Percentiles rank a stretch among this genome's conserved stretches.
Evolutionary conservation across 2,329 filamentous ascomycete species (phyloP).

Genomic region (Penicillium sp.): DNA sequence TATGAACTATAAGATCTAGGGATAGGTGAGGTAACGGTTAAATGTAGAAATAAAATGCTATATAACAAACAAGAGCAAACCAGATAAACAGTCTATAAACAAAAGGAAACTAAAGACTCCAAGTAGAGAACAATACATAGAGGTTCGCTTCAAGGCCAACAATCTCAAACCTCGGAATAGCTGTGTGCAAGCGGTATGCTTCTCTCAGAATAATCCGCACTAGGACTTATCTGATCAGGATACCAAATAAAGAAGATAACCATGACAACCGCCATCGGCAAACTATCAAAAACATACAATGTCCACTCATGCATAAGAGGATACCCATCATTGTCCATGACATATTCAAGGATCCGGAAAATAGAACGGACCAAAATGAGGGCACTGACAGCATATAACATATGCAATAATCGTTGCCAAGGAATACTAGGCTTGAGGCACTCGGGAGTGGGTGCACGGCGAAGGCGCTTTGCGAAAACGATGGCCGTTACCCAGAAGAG

Average conservation of each 20-base stretch:
- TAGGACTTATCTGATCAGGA: slow-evolving; percentile 6
- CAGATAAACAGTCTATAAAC: background rate
- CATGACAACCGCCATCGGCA: slow-evolving; percentile 35
- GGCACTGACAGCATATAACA: slow-evolving; percentile 21
- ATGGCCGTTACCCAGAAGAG: slow-evolving; percentile 25
- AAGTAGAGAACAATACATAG: background rate
- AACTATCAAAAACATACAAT: slow-evolving; percentile 46
- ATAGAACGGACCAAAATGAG: slow-evolving; percentile 46
- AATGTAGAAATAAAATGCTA: too few relatives aligned
- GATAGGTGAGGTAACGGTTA: background rate
- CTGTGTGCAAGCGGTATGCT: background rate
- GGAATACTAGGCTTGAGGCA: slow-evolving; percentile 4
- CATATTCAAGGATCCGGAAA: slow-evolving; percentile 52
- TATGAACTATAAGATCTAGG: background rate
- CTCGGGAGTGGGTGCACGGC: slow-evolving; percentile 4
- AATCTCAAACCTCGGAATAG: background rate
- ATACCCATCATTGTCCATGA: slow-evolving; percentile 43
- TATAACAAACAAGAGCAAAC: background rate
- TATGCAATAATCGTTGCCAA: slow-evolving; percentile 17
- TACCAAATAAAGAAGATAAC: slow-evolving; percentile 16
- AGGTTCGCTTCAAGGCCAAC: background rate
- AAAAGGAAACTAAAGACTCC: background rate
- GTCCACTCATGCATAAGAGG: slow-evolving; percentile 42
- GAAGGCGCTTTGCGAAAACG: slow-evolving; percentile 23
- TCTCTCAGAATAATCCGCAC: background rate